Base-by-base conservation (phyloP, 1,284 basidiomycete species). In the Megacollybia platyphylla region DNA sequence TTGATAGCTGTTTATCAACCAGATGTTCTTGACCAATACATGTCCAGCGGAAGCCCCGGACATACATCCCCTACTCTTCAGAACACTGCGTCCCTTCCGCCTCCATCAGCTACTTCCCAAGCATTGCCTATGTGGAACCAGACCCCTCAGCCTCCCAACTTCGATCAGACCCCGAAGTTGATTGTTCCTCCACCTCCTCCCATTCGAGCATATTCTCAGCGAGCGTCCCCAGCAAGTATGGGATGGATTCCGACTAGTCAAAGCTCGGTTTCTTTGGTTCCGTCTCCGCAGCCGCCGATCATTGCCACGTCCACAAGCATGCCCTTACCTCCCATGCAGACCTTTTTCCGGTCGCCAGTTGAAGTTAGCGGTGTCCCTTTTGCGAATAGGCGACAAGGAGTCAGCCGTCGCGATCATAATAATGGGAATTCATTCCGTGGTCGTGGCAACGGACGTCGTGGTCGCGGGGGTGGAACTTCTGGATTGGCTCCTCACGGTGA, bases 1-100 rank as follows among this genome's bases (percentile, higher is more conserved):
- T 64, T 85, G 13, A 71, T 83, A 41, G 71, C 83, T 11, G 69
- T 83, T 24, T 86, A 86, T 56, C 74, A 73, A 24, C 76, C 76
- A 4, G 80, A 86, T 39, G 79, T 74, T 1, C 62, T 83, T 20
- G 70, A 67, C 39, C 64, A 71, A 41, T 75, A 76, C 46, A 71
- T 75, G 68, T 50, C 64, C 11, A 62, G 36, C 20, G 43, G 30
- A 24, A 40, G 42, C 7, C 43, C 15, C 36, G 7, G n/a, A 27
- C 18, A 15, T 38, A n/a, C 39, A 28, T 15, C 18, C 7, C 41
- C 41, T 28, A 24, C 29, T 24, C 39, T 42, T 10, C 28, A 45
- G 6, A 34, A 11, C 4, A 11, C 11, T 4, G 31, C 31, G 10
- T 11, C 10, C 31, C 15, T 34, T 34, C 31, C 31, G 10, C 27